Conservation (phyloP, 768 basidiomycete species). For the Filobasidium floriforme region DNA sequence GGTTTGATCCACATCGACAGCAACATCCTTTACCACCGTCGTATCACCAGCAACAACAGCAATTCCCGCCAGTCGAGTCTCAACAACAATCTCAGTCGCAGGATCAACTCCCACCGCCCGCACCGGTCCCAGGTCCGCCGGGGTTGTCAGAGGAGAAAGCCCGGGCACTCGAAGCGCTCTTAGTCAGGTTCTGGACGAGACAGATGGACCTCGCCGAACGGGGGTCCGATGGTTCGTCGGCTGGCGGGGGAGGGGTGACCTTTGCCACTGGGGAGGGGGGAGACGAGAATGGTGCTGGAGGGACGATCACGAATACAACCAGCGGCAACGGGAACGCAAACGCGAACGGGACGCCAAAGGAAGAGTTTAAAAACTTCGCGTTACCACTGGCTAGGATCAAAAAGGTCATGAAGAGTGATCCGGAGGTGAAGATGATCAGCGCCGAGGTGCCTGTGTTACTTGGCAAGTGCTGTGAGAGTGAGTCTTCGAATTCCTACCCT, state of each 20-base stretch:
- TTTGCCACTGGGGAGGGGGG: not conserved
- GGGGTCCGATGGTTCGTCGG: constrained; percentile 33
- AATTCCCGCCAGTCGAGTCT: not conserved
- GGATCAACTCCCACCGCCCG: constrained; percentile 5
- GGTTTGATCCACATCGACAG: not conserved
- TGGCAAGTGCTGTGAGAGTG: constrained; percentile 97
- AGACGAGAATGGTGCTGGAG: not conserved
- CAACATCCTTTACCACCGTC: not conserved
- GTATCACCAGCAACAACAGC: not conserved
- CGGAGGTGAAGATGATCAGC: constrained; percentile 65
- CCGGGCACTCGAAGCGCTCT: constrained; percentile 67
- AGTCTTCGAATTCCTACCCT: too few species aligned
- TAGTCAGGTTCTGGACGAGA: constrained; percentile 81
- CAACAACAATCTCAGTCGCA: constrained; percentile 10
- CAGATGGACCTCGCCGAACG: constrained; percentile 80
- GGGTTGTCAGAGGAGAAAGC: not conserved
- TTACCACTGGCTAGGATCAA: constrained; percentile 92
- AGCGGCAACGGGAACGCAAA: not conserved
- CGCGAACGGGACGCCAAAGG: not conserved
- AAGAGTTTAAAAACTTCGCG: constrained; percentile 46
- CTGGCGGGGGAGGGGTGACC: not conserved
- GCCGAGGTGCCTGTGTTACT: constrained; percentile 77
- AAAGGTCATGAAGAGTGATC: constrained; percentile 94
- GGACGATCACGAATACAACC: not conserved
- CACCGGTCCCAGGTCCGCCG: constrained; percentile 9